Conservation (phyloP, 2,329 filamentous ascomycete species). For the Cytospora chrysosperma region DNA sequence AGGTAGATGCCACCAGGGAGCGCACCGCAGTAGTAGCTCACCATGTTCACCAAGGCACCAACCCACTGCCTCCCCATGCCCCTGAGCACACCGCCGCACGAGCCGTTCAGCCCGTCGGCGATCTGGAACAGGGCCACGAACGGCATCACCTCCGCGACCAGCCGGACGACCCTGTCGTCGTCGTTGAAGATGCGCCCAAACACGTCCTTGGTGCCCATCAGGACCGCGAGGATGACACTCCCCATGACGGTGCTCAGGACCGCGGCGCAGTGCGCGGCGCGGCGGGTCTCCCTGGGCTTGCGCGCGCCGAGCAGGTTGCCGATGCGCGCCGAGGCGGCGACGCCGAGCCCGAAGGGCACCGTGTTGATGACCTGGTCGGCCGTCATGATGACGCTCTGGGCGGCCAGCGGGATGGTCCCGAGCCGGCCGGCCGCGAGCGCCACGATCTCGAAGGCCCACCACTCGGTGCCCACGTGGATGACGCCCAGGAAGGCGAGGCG, state of each 20-base stretch:
- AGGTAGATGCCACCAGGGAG: conserved; percentile 80
- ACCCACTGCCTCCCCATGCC: conserved; percentile 88
- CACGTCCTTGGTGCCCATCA: conserved; percentile 69
- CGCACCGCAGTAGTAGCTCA: conserved; percentile 82
- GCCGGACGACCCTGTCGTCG: conserved; percentile 66
- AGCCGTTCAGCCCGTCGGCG: conserved; percentile 82
- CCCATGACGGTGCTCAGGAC: conserved; percentile 71
- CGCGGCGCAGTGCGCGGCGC: conserved; percentile 74
- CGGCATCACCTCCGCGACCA: conserved; percentile 78
- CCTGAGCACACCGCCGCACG: conserved; percentile 75
- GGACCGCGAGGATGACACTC: conserved; percentile 60
- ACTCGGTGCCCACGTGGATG: conserved; percentile 84
- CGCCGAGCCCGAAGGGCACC: conserved; percentile 82
- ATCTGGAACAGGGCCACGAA: conserved; percentile 90
- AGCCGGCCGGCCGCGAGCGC: conserved; percentile 78
- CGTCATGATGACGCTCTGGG: conserved; percentile 88
- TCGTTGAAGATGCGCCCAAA: conserved; percentile 82
- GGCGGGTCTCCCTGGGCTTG: conserved; percentile 62
- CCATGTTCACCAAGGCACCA: conserved; percentile 75
- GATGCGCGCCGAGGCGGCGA: conserved; percentile 74
- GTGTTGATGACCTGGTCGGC: conserved; percentile 82
- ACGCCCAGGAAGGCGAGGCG: conserved; percentile 74
- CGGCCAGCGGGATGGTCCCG: conserved; percentile 75
- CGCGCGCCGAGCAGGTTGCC: conserved; percentile 76
- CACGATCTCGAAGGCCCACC: conserved; percentile 94